Evolutionary conservation across 2,329 filamentous ascomycete species (phyloP).

Genomic region (Dactylella cylindrospora): DNA sequence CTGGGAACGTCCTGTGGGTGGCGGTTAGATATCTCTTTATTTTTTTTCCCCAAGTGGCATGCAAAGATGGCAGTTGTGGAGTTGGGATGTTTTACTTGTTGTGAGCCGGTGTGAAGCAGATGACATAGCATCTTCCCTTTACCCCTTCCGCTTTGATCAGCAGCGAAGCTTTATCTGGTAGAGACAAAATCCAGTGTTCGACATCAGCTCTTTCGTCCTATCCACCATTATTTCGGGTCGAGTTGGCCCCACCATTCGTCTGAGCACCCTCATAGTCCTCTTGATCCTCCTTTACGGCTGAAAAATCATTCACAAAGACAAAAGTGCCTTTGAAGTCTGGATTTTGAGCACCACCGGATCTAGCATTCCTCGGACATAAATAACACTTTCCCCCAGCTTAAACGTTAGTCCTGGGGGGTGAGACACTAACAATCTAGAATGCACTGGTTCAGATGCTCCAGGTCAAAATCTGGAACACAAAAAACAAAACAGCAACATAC

Average conservation of each 20-base stretch:
- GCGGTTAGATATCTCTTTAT: background rate
- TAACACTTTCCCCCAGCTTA: slow-evolving; percentile 74
- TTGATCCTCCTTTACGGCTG: slow-evolving; percentile 91
- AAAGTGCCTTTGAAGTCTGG: slow-evolving; percentile 85
- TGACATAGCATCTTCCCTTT: slow-evolving; percentile 93
- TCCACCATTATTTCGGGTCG: background rate
- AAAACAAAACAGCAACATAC: slow-evolving; percentile 52
- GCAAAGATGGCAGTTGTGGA: background rate
- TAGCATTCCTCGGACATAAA: slow-evolving; percentile 85
- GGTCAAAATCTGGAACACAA: background rate
- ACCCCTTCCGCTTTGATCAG: slow-evolving; percentile 82
- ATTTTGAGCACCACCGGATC: slow-evolving; percentile 83
- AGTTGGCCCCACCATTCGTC: slow-evolving; percentile 20
- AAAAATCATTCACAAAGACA: slow-evolving; percentile 96
- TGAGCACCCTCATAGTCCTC: slow-evolving; percentile 65
- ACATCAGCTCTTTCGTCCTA: background rate
- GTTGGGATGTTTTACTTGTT: slow-evolving; percentile 59
- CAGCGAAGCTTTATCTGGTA: slow-evolving; percentile 60
- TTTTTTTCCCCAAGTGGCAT: background rate
- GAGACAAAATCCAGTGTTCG: background rate
- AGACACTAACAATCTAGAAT: slow-evolving; percentile 1
- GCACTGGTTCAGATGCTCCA: background rate
- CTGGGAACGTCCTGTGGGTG: slow-evolving; percentile 71
- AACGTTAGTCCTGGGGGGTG: slow-evolving; percentile 37
- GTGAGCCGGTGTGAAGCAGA: slow-evolving; percentile 89